Percentiles rank a stretch among this genome's conserved stretches.
These are phyloP conservation scores for Trametes versicolor DNA, from an alignment of 1,284 basidiomycete genomes.

Conservation along the genomic window DNA sequence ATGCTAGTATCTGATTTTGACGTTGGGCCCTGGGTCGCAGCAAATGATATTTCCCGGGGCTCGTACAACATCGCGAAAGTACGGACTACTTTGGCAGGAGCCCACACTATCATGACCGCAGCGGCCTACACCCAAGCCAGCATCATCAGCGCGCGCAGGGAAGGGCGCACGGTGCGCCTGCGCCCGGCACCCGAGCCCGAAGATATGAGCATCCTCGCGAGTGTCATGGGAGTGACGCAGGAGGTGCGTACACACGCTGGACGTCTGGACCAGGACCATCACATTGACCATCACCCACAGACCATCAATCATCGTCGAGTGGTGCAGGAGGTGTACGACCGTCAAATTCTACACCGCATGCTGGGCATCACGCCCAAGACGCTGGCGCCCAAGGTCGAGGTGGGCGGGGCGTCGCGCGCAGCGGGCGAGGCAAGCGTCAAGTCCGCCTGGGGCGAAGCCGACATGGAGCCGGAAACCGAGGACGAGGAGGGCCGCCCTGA, in stretches of 20 bases:
- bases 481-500: slow-evolving; percentile 36
- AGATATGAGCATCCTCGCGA: slow-evolving; percentile 83
- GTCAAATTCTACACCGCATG: slow-evolving; percentile 66
- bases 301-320: slow-evolving; percentile 76
- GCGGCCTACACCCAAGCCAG: slow-evolving; percentile 69
- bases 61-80: slow-evolving; percentile 90
- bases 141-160: slow-evolving; percentile 62
- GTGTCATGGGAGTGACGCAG: slow-evolving; percentile 84
- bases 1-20: slow-evolving; percentile 18
- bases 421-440: slow-evolving; percentile 44
- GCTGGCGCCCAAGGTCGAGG: slow-evolving; percentile 30
- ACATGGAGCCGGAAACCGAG: slow-evolving; percentile 48
- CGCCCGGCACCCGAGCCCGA: slow-evolving; percentile 60
- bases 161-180: slow-evolving; percentile 57
- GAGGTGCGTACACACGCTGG: slow-evolving; percentile 62
- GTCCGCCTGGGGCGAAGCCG: slow-evolving; percentile 53
- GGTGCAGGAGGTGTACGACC: slow-evolving; percentile 77
- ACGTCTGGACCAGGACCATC: slow-evolving; percentile 16
- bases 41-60: slow-evolving; percentile 93
- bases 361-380: slow-evolving; percentile 58
- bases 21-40: slow-evolving; percentile 49
- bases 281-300: slow-evolving; percentile 48
- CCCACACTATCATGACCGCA: slow-evolving; percentile 84
- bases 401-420: slow-evolving; percentile 27
- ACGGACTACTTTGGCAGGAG: slow-evolving; percentile 86